Percentiles rank a stretch among this genome's conserved stretches.
Evolutionary conservation across 805 yeast genomes (phyloP).

Genomic region (Candida palmyrensis): DNA sequence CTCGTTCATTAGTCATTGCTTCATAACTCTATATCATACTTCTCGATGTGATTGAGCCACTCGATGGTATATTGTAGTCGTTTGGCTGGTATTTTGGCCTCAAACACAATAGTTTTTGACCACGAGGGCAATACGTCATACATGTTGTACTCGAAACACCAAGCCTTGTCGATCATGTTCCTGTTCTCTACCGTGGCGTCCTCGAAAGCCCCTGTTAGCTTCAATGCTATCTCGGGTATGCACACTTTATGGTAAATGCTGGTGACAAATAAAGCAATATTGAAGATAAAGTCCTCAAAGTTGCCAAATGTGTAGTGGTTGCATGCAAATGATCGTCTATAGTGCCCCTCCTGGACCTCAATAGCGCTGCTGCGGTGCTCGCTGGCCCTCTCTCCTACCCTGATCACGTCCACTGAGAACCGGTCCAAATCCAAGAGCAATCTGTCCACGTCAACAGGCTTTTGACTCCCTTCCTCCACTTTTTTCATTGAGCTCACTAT

Average conservation of each 20-base stretch:
- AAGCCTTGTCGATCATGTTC: neutral
- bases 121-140: neutral
- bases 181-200: neutral
- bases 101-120: too few species aligned
- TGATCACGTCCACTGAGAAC: too few species aligned
- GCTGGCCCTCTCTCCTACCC: too few species aligned
- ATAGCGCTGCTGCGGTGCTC: neutral
- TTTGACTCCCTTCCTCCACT: neutral
- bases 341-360: neutral
- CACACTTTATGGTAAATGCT: slow-evolving; percentile 1
- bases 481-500: neutral
- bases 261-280: neutral
- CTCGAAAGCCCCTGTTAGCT: neutral
- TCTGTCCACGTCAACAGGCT: neutral
- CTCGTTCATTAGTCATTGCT: too few species aligned
- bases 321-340: neutral
- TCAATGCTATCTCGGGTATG: neutral
- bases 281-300: neutral
- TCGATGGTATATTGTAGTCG: too few species aligned
- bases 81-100: too few species aligned
- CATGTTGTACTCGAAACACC: neutral
- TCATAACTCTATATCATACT: too few species aligned
- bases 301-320: neutral
- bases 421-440: too few species aligned
- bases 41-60: too few species aligned